Base-by-base conservation (phyloP, 805 yeast species). In the Limtongia smithiae region DNA sequence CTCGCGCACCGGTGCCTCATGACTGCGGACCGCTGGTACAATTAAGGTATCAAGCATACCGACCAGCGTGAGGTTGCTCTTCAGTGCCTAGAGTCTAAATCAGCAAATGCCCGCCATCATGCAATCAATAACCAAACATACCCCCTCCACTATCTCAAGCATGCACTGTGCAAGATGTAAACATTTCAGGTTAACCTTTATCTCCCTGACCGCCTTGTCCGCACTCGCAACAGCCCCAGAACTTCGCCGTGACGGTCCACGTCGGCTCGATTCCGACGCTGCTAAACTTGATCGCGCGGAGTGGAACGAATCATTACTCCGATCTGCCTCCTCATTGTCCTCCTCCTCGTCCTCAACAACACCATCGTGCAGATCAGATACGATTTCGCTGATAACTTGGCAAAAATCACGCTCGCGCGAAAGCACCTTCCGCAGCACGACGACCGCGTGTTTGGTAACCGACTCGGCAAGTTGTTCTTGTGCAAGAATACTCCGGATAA, bases 321-420 rank as follows among this genome's bases (percentile, higher is more conserved):
- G n/a, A 24, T 74, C 70, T 8, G 60, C 63, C 2, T 24, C 46
- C 15, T 46, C 59, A 22, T 57, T 59, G 21, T 46, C 41, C 30
- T 45, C 51, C 41, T 65, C 71, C 43, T 70, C 74, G 30, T 60
- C 66, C n/a, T 52, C 39, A 40, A 71, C 77, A 36, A 69, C 64
- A 27, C 74, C 74, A 65, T 89, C 96, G 63, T 87, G 78, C 42
- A 90, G 73, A 71, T 90, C 97, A 36, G 87, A 81, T 33, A 89
- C 81, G 15, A 88, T 79, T 71, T 91, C 97, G n/a, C 84, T 78
- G 17, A 85, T 75, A 80, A 88, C 83, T 32, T 85, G 80, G 22
- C 86, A 78, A 63, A 90, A 90, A 69, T 91, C 96, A 47, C 82
- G 77, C 60, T 88, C 96, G 63, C 77, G 85, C 18, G 83, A 79